Evolutionary conservation across 306 rosid genomes (phyloP), one percentile per base, ranked within the genome.

Genomic region (Potentilla sterilis): DNA sequence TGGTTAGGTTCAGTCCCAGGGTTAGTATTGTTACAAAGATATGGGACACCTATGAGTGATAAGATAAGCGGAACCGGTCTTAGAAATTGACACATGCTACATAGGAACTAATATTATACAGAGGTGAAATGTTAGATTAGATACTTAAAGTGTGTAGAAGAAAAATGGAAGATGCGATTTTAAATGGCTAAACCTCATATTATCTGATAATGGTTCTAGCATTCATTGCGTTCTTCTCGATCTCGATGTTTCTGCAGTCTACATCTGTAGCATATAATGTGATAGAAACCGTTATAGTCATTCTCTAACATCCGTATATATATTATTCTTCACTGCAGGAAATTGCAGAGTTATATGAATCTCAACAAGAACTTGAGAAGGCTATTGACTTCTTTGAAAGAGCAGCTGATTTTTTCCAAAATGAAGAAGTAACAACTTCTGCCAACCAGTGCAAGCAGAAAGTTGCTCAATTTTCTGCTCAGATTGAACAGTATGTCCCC

Each of bases 371-470:
- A 71, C 83, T 89, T 83, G 97, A 89, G 85, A 91, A 85, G 78
- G 85, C 96, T 71, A 84, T 90, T 75, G 86, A 85, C 69, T 95
- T 84, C 84, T 95, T 42, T 72, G 99, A 92, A 80, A 95, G 86
- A 77, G 83, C 99, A 73, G 97, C 97, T 55, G 99, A 92, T 70
- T 87, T 95, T 81, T 95, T 84, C 83, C 91, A 89, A 86, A 89
- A 87, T 73, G 99, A 95, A 82, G 99, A 95, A 67, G 97, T 90
- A 44, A 85, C 92, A 40, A 87, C 93, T 57, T 77, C 96, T 75
- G 98, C 98, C 21, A 92, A 92, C 80, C 93, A 87, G 82, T 92
- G 97, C 97, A 95, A 92, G 87, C 99, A 87, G 81, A 95, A 95
- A 79, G 96, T 95, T 76, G 99, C 99, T 51, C 99, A 92, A 28